Evolutionary conservation across 2,329 filamentous ascomycete genomes (phyloP), one percentile per base, ranked within the genome.

Genomic region (Colletotrichum shisoi): DNA sequence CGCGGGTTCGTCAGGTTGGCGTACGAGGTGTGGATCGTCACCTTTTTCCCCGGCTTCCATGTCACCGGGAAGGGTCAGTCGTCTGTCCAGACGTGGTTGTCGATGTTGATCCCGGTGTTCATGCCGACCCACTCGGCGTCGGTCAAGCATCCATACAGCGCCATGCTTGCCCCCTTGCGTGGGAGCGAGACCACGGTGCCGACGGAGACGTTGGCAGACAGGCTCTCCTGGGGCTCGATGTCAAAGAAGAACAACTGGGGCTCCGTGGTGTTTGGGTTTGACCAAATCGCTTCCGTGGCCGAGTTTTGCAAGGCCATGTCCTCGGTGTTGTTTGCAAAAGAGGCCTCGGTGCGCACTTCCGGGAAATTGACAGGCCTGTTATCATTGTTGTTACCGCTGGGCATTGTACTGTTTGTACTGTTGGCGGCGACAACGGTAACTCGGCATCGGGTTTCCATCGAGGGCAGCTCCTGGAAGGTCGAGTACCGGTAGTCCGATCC

Each of bases 1-100:
- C 8, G 1, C 6, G 59, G 49, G 15, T 62, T 62, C 12, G 48
- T 62, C n/a, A 62, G 59, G 19, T 54, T 62, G n/a, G 59, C 59
- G 21, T 17, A 62, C 12, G 59, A 62, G 13, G 49, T 54, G 9
- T 31, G 24, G 19, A 54, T 62, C 13, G 21, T 17, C n/a, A 54
- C 31, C 27, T 39, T 62, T 24, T 15, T 42, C 34, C 19, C 19
- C 12, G 34, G 52, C 7, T 56, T 56, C 21, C 52, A 40, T 7
- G 34, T 42, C 21, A 62, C 24, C 11, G 21, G 13, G 24, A 39
- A n/a, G 11, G 42, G 19, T 49, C 59, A 54, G 40, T 17, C n/a
- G 13, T 62, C n/a, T n/a, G 31, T 37, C 49, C 49, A 53, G 27
- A 54, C 40, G 9, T 54, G 39, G 49, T 48, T 37, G 8, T 54